A percentile compares a stretch with the other conserved stretches of the same genome.
These are phyloP conservation scores for Neonectria hederae DNA, from an alignment of 2,329 filamentous ascomycete genomes.

Conservation along the genomic window DNA sequence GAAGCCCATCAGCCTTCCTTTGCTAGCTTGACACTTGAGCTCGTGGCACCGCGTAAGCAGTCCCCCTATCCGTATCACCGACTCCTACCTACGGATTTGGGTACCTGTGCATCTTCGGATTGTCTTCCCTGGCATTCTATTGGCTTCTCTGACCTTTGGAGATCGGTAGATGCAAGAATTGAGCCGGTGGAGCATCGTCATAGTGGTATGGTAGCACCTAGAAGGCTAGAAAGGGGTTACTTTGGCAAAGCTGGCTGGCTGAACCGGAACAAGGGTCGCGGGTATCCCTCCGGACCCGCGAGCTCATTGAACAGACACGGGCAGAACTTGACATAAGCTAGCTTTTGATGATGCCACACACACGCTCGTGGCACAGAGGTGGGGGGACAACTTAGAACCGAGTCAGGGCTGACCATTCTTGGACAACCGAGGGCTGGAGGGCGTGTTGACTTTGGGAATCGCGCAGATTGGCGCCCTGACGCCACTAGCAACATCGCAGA, in stretches of 20 bases:
- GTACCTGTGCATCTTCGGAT: not conserved
- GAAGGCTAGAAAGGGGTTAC: constrained; percentile 11
- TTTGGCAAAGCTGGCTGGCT: constrained; percentile 12
- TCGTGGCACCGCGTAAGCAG: not conserved
- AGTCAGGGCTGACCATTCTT: constrained; percentile 1
- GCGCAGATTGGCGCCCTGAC: not conserved
- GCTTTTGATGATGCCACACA: not conserved
- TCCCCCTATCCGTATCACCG: not conserved
- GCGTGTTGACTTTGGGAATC: not conserved
- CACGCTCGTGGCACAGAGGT: not conserved
- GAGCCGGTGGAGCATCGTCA: constrained; percentile 21
- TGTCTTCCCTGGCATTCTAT: not conserved
- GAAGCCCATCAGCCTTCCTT: not conserved
- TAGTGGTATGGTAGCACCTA: constrained; percentile 5
- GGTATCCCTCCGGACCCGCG: no score
- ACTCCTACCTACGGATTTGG: not conserved
- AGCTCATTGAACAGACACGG: not conserved
- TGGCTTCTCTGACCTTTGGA: constrained; percentile 23
- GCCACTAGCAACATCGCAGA: not conserved
- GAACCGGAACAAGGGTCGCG: not conserved
- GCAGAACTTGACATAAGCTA: not conserved
- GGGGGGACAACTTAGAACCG: not conserved
- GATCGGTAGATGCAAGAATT: constrained; percentile 1
- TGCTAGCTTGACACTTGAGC: not conserved
- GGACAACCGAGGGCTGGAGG: not conserved